These are phyloP conservation scores for Claviceps quebecensis DNA, from an alignment of 2,329 filamentous ascomycete genomes.

Conservation along the genomic window DNA sequence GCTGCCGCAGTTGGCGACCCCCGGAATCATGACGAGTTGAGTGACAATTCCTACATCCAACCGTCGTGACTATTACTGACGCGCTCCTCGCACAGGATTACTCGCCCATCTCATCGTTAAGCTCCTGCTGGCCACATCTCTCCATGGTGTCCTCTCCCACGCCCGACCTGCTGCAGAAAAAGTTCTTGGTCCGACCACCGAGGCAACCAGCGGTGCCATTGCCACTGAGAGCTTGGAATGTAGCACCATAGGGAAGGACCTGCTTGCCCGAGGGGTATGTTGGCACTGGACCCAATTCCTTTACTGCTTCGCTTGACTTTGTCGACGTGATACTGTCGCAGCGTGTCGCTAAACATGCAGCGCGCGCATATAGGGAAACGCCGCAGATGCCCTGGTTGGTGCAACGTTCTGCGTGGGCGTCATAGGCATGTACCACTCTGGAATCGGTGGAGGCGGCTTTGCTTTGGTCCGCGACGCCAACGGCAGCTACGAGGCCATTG, in stretches of 20 bases:
- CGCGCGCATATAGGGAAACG: slow-evolving; percentile 42
- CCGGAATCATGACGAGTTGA: neutral
- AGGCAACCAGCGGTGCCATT: slow-evolving; percentile 42
- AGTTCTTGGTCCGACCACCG: slow-evolving; percentile 10
- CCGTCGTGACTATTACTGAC: neutral
- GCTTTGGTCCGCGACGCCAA: slow-evolving; percentile 61
- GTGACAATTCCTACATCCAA: neutral
- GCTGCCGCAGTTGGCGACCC: too few species aligned
- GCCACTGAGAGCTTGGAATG: slow-evolving; percentile 58
- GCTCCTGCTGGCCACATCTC: slow-evolving; percentile 1
- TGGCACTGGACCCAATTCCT: neutral
- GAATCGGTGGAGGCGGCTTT: slow-evolving; percentile 85
- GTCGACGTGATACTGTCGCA: too few species aligned
- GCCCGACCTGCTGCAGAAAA: slow-evolving; percentile 9
- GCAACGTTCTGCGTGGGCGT: slow-evolving; percentile 65
- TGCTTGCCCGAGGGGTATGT: slow-evolving; percentile 39
- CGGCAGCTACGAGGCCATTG: slow-evolving; percentile 72
- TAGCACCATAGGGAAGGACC: slow-evolving; percentile 51
- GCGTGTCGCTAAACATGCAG: too few species aligned
- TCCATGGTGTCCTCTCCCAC: slow-evolving; percentile 3
- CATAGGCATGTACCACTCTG: slow-evolving; percentile 63
- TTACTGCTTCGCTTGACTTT: too few species aligned
- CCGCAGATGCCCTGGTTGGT: slow-evolving; percentile 61
- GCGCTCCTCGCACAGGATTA: neutral
- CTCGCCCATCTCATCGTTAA: neutral